These are phyloP conservation scores for Stagonosporopsis chrysanthemi DNA, from an alignment of 2,329 filamentous ascomycete genomes.

Conservation along the genomic window DNA sequence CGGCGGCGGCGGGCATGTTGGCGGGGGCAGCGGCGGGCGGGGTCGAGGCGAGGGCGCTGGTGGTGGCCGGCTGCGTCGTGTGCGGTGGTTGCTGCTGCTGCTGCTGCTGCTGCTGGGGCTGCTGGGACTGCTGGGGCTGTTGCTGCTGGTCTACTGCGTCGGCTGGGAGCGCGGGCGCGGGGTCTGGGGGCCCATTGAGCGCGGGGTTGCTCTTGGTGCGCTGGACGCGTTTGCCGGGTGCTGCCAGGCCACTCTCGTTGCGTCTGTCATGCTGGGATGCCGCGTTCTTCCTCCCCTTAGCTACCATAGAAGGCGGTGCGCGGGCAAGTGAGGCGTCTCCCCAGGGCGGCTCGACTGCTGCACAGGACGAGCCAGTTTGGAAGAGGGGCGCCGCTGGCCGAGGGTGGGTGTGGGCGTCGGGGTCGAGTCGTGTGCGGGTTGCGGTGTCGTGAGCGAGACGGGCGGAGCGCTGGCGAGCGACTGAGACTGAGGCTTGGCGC, in stretches of 20 bases:
- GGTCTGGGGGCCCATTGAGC: constrained; percentile 52
- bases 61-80: constrained; percentile 21
- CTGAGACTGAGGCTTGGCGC: constrained; percentile 14
- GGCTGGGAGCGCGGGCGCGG: constrained; percentile 37
- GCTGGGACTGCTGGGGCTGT: too few relatives aligned
- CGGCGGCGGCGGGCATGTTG: too few relatives aligned
- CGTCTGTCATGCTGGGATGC: constrained; percentile 62
- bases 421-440: constrained; percentile 32
- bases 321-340: constrained; percentile 44
- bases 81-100: constrained; percentile 2
- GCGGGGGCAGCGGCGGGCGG: constrained; percentile 18
- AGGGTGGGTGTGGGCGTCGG: constrained; percentile 21
- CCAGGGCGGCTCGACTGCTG: constrained; percentile 52
- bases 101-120: constrained; percentile 8
- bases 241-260: constrained; percentile 88
- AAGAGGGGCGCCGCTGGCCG: constrained; percentile 46
- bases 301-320: constrained; percentile 55
- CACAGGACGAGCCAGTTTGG: constrained; percentile 56
- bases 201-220: constrained; percentile 57
- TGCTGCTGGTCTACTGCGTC: constrained; percentile 17
- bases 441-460: constrained; percentile 18
- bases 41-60: constrained; percentile 17
- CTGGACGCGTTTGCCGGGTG: constrained; percentile 72
- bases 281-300: constrained; percentile 55
- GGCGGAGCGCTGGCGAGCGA: constrained; percentile 17